Base-by-base conservation (phyloP, 768 basidiomycete species). In the Inosperma sp. region DNA sequence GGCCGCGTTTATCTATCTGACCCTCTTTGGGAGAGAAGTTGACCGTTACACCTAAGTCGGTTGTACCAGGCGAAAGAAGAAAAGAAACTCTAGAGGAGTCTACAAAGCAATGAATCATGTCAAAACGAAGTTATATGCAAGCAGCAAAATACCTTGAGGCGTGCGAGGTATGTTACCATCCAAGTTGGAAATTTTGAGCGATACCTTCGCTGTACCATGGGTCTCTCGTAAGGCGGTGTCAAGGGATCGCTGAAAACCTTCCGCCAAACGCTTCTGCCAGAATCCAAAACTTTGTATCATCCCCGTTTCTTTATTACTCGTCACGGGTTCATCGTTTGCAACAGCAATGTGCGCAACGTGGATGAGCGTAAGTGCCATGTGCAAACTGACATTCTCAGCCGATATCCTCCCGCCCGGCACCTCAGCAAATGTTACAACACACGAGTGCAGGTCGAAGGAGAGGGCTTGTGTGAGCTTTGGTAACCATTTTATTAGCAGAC, bases 381-480 rank as follows among this genome's bases (percentile, higher is more conserved):
- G 74, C 37, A 88, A 58, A 26, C 70, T 72, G 10, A 82, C 68
- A 33, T 76, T 74, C 51, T 75, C 74, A 4, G 75, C 67, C 8
- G 72, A 65, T n/a, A 88, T 60, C 54, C 74, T 73, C 13, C 75
- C 72, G 22, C 77, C 82, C 30, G 79, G 76, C 12, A 78, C 58
- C 22, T 76, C 77, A 10, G 74, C 60, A 34, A 81, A 78, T 3
- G 74, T 76, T 16, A 88, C 56, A 3, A 73, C 65, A 3, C 78
- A 76, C 14, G 74, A 72, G 56, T 81, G 77, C 1, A 88, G 62
- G 51, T 89, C 86, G 35, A 89, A 81, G 41, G 83, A 80, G 21
- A 88, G 63, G 0, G 80, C 77, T 56, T 84, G 82, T 26, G 81
- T 82, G 41, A 89, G 73, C 45, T 74, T 72, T n/a, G 87, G 88